These are phyloP conservation scores for Hypomontagnella monticulosa DNA, from an alignment of 495 filamentous ascomycete species.

Conservation along the genomic window DNA sequence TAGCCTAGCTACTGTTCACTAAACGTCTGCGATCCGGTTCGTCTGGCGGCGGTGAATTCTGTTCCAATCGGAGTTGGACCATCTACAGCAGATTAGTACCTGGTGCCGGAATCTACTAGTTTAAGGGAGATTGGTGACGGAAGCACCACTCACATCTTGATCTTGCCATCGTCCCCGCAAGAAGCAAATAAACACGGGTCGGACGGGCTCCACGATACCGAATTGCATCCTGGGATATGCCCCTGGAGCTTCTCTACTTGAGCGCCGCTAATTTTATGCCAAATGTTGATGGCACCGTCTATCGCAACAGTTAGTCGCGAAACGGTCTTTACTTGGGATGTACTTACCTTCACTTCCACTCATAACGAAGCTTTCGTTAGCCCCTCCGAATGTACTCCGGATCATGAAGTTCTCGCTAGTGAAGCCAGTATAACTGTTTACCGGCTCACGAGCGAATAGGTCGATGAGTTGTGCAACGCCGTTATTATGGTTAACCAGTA, in stretches of 20 bases:
- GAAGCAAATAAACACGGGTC: conserved; percentile 89
- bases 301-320: conserved; percentile 37
- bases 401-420: conserved; percentile 78
- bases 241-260: conserved; percentile 80
- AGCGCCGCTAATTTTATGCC: conserved; percentile 83
- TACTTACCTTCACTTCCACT: conserved; percentile 87
- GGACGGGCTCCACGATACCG: conserved; percentile 89
- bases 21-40: conserved; percentile 21
- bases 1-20: conserved; percentile 8
- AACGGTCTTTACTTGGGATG: neutral
- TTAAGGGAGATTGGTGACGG: neutral
- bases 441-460: conserved; percentile 74
- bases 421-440: conserved; percentile 78
- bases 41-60: conserved; percentile 14
- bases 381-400: conserved; percentile 84
- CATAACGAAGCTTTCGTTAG: conserved; percentile 87
- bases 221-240: conserved; percentile 81
- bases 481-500: conserved; percentile 84
- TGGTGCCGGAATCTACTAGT: neutral
- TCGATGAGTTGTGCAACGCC: conserved; percentile 80
- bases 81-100: conserved; percentile 40
- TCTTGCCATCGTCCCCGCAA: conserved; percentile 84
- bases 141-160: conserved; percentile 77
- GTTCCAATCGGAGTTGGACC: conserved; percentile 44
- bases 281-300: conserved; percentile 87